Conservation (phyloP, 345 rosid species). For the Orychophragmus violaceus region DNA sequence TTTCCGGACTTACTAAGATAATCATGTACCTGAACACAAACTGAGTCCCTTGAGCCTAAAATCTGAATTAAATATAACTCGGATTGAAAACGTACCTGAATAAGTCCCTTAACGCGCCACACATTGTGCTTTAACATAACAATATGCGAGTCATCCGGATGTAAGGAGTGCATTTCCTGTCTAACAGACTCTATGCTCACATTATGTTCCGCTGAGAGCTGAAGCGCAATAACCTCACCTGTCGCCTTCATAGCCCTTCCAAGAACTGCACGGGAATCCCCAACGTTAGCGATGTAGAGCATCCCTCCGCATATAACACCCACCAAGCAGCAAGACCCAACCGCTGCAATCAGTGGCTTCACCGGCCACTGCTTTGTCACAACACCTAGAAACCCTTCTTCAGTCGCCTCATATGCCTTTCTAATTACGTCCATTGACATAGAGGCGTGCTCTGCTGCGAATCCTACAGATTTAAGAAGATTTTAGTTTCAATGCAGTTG, state of each 20-base stretch:
- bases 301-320: conserved; percentile 72
- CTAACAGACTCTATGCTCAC: conserved; percentile 83
- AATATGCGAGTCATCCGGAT: conserved; percentile 81
- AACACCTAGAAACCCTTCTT: conserved; percentile 79
- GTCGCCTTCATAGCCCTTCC: conserved; percentile 83
- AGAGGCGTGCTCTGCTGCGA: conserved; percentile 63
- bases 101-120: conserved; percentile 96
- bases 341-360: conserved; percentile 97
- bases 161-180: conserved; percentile 79
- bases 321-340: conserved; percentile 89
- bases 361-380: conserved; percentile 88
- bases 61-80: not conserved
- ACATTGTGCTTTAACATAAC: conserved; percentile 88
- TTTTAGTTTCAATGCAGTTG: conserved; percentile 41
- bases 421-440: conserved; percentile 75
- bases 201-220: conserved; percentile 91
- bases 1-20: not conserved
- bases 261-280: conserved; percentile 94
- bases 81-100: conserved; percentile 53
- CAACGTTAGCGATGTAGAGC: conserved; percentile 84
- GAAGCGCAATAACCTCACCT: conserved; percentile 80
- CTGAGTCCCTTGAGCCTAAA: not conserved
- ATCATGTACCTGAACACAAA: not conserved
- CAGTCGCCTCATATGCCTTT: conserved; percentile 91
- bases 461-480: conserved; percentile 51